A percentile compares a stretch with the other conserved stretches of the same genome.
phyloP scores from a whole-genome alignment of 805 yeast genomes.

The Myxozyma melibiosi region DNA sequence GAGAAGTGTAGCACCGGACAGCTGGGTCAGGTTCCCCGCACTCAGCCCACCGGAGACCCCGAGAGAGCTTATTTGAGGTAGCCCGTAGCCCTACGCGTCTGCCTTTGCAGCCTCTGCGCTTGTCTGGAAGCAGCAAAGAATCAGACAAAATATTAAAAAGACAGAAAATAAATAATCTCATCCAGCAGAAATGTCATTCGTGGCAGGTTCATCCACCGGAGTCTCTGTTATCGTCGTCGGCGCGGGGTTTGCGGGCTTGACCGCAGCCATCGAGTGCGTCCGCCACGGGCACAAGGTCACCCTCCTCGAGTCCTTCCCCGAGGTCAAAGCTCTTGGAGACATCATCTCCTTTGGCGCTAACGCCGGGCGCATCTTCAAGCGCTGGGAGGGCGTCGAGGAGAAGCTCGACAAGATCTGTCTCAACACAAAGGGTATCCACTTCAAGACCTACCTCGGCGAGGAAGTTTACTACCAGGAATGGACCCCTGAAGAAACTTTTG shows the following conservation, averaged over 20 bases:
- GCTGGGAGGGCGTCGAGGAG: constrained; percentile 7
- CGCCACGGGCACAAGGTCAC: constrained; percentile 4
- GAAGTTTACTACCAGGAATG: constrained; percentile 4
- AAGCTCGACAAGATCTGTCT: constrained; percentile 1
- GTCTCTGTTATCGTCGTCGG: constrained; percentile 1
- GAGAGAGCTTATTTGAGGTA: too few species aligned
- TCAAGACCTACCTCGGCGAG: background rate
- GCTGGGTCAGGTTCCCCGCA: too few species aligned
- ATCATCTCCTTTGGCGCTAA: constrained; percentile 6
- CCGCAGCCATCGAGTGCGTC: constrained; percentile 9
- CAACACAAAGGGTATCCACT: background rate
- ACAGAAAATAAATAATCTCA: too few species aligned
- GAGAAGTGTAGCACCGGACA: too few species aligned
- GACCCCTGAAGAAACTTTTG: background rate
- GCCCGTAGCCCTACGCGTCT: too few species aligned
- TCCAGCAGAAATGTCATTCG: too few species aligned
- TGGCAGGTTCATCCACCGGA: too few species aligned
- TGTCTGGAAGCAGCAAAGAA: too few species aligned
- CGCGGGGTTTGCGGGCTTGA: constrained; percentile 9
- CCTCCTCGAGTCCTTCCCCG: constrained; percentile 13
- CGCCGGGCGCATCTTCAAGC: constrained; percentile 7
- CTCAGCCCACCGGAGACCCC: too few species aligned
- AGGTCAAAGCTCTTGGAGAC: constrained; percentile 5
- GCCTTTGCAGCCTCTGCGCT: too few species aligned
- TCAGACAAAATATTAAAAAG: too few species aligned